A percentile compares a stretch with the other conserved stretches of the same genome.
phyloP scores from a whole-genome alignment of 805 yeast species.

The Saccharomycopsis sp. region DNA sequence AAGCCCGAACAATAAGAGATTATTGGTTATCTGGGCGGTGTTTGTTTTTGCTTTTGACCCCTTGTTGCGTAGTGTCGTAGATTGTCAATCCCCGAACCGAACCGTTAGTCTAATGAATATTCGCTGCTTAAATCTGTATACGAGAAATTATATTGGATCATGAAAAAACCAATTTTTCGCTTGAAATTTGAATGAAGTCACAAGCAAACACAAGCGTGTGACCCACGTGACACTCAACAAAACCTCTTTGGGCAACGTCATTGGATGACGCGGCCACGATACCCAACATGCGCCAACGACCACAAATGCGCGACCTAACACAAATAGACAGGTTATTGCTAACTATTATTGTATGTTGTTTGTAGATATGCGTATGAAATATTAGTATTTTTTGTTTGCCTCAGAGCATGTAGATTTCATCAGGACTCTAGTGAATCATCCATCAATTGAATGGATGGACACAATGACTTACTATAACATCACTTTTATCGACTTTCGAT shows the following conservation, averaged over 20 bases:
- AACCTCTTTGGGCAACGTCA: not conserved
- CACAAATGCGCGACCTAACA: not conserved
- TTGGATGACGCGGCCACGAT: not conserved
- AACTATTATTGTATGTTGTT: no score
- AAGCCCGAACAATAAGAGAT: no score
- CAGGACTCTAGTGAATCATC: no score
- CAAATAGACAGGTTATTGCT: no score
- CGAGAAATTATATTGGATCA: not conserved
- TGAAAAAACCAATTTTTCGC: not conserved
- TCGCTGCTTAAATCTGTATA: not conserved
- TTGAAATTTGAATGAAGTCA: not conserved
- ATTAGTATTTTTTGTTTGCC: not conserved
- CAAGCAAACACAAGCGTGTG: not conserved
- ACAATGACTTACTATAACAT: not conserved
- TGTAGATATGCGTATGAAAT: no score
- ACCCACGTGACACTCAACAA: not conserved
- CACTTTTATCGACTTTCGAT: not conserved
- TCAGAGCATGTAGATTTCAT: no score
- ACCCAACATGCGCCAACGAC: not conserved
- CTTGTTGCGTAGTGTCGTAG: not conserved
- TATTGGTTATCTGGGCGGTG: no score
- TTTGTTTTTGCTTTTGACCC: not conserved
- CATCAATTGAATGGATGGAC: no score
- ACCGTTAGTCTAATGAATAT: not conserved
- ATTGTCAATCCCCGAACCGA: not conserved